Percentiles rank a stretch among this genome's conserved stretches.
phyloP scores from a whole-genome alignment of 495 filamentous ascomycete genomes.

The Lophiotrema nucula region DNA sequence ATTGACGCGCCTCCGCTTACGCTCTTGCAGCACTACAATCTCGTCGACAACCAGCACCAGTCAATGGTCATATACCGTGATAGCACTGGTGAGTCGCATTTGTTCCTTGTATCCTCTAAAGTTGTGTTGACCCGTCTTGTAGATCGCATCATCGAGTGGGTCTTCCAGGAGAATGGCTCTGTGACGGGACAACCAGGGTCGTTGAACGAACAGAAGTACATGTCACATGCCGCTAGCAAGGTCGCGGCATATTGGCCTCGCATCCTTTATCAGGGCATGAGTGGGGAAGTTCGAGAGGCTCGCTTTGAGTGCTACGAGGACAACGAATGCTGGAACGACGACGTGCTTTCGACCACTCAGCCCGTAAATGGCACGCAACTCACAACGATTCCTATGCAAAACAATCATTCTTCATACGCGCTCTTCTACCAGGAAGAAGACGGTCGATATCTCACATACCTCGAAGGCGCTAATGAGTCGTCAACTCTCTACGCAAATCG shows the following conservation, averaged over 20 bases:
- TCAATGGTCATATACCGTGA: conserved; percentile 9
- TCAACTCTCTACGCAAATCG: conserved; percentile 6
- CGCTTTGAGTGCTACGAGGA: conserved; percentile 11
- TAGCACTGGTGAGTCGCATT: conserved; percentile 4
- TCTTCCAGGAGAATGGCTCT: conserved; percentile 14
- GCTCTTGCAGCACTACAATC: conserved; percentile 15
- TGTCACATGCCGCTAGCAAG: conserved; percentile 1
- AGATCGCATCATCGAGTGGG: conserved; percentile 24
- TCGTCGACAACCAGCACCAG: conserved; percentile 9
- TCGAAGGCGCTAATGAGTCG: not conserved
- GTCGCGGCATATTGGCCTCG: conserved; percentile 21
- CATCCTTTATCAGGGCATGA: conserved; percentile 14
- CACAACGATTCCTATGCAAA: not conserved
- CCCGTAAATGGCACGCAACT: conserved; percentile 13
- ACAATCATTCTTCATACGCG: conserved; percentile 11
- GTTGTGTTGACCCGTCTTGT: no score
- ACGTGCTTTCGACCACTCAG: conserved; percentile 1
- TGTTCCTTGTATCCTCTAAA: no score
- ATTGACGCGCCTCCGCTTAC: not conserved
- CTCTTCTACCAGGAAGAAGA: conserved; percentile 17
- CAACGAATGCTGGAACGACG: conserved; percentile 18
- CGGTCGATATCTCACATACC: conserved; percentile 10
- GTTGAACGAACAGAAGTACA: conserved; percentile 18
- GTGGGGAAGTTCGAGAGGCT: conserved; percentile 9
- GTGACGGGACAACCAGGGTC: conserved; percentile 9